These are phyloP conservation scores for Lactarius evosmus DNA, from an alignment of 768 basidiomycete species.

Conservation along the genomic window DNA sequence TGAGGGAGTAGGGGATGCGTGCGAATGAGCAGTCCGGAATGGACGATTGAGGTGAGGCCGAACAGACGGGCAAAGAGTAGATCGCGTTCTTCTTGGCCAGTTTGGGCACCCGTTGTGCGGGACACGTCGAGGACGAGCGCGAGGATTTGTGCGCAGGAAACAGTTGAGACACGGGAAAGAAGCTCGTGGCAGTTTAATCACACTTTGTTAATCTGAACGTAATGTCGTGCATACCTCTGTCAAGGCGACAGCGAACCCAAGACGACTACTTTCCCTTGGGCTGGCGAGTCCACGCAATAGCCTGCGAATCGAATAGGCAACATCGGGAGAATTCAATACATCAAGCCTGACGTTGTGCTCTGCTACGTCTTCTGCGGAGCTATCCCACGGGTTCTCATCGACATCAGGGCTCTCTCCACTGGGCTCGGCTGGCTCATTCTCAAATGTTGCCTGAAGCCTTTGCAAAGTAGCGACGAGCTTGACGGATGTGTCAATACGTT, in stretches of 20 bases:
- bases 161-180: slow-evolving; percentile 69
- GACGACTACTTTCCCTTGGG: slow-evolving; percentile 86
- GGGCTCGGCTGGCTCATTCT: slow-evolving; percentile 40
- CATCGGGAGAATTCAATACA: slow-evolving; percentile 79
- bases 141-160: slow-evolving; percentile 74
- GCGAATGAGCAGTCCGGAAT: slow-evolving; percentile 78
- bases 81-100: slow-evolving; percentile 91
- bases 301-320: slow-evolving; percentile 86
- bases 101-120: slow-evolving; percentile 70
- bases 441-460: slow-evolving; percentile 73
- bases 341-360: slow-evolving; percentile 52
- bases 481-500: slow-evolving; percentile 80
- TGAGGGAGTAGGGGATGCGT: slow-evolving; percentile 52
- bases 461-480: slow-evolving; percentile 79
- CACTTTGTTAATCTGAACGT: slow-evolving; percentile 7
- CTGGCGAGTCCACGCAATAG: slow-evolving; percentile 87
- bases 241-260: slow-evolving; percentile 94
- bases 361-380: slow-evolving; percentile 43
- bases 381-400: slow-evolving; percentile 29
- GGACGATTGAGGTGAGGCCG: slow-evolving; percentile 79
- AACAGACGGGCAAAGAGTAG: slow-evolving; percentile 89
- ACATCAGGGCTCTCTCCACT: slow-evolving; percentile 31
- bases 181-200: slow-evolving; percentile 47
- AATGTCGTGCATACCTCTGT: slow-evolving; percentile 66
- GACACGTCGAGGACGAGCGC: slow-evolving; percentile 71